A percentile compares a stretch with the other conserved stretches of the same genome.
These are phyloP conservation scores for Sordaria brevicollis DNA, from an alignment of 495 filamentous ascomycete species.

Conservation along the genomic window DNA sequence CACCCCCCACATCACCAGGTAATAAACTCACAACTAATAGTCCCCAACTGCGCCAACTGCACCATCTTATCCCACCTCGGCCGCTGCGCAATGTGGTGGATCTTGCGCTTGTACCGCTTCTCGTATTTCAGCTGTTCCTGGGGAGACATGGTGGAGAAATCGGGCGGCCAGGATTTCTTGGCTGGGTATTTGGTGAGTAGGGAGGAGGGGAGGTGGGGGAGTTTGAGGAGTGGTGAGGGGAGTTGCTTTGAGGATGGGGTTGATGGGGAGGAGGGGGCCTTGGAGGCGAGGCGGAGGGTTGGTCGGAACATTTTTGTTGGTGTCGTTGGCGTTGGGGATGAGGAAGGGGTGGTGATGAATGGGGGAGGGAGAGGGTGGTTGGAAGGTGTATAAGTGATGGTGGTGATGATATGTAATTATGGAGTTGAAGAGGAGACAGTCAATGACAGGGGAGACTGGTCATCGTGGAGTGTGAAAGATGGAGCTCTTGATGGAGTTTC, in stretches of 20 bases:
- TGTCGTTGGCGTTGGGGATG: too few relatives aligned
- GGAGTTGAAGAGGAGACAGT: neutral
- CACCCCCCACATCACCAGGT: neutral
- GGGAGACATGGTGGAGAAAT: slow-evolving; percentile 66
- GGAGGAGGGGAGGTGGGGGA: slow-evolving; percentile 21
- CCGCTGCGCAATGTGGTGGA: slow-evolving; percentile 60
- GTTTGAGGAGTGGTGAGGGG: neutral
- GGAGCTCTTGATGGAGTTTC: neutral
- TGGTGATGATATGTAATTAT: neutral
- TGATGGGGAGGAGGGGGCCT: too few relatives aligned
- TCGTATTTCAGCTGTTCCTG: slow-evolving; percentile 85
- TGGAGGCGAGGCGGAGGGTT: neutral
- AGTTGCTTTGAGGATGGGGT: neutral
- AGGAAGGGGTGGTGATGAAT: too few relatives aligned
- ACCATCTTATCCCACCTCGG: slow-evolving; percentile 66
- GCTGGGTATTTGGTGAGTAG: slow-evolving; percentile 48
- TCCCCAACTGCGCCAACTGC: slow-evolving; percentile 57
- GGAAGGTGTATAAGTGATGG: neutral
- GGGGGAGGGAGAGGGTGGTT: too few relatives aligned
- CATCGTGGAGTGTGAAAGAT: neutral
- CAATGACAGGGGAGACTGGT: neutral
- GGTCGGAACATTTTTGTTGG: neutral
- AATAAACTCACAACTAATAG: slow-evolving; percentile 52
- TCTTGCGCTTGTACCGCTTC: slow-evolving; percentile 58
- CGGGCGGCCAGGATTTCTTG: slow-evolving; percentile 87